These are phyloP conservation scores for Chaetoceros tenuissimus DNA, from an alignment of 108 stramenopile genomes.

Conservation along the genomic window DNA sequence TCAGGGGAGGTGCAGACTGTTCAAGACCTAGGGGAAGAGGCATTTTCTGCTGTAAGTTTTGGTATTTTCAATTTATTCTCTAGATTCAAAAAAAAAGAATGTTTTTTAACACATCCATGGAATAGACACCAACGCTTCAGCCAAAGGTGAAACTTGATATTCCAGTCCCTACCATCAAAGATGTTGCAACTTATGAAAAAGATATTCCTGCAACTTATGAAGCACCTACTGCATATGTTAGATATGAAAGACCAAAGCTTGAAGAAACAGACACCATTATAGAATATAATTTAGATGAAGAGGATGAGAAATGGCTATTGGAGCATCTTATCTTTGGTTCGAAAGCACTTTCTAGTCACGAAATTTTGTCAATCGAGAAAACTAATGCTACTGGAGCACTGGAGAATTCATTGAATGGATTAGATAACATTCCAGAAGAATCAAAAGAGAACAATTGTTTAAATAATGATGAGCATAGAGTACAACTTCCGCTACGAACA, in stretches of 20 bases:
- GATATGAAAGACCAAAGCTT: conserved; percentile 38
- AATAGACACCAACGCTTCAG: conserved; percentile 9
- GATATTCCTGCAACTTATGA: conserved; percentile 61
- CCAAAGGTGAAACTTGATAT: conserved; percentile 61
- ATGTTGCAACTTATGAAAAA: conserved; percentile 40
- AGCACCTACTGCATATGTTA: conserved; percentile 50
- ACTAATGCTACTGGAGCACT: not conserved
- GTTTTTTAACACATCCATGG: conserved; percentile 2
- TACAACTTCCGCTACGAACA: conserved; percentile 35
- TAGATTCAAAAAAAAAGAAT: not conserved
- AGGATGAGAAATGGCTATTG: conserved; percentile 70
- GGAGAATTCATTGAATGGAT: not conserved
- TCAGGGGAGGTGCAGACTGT: conserved; percentile 43
- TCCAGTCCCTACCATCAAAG: conserved; percentile 62
- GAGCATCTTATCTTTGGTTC: conserved; percentile 65
- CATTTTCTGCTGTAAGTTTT: conserved; percentile 33
- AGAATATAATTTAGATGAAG: conserved; percentile 66
- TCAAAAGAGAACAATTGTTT: conserved; percentile 9
- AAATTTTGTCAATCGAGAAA: conserved; percentile 4
- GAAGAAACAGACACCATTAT: conserved; percentile 34
- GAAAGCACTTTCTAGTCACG: conserved; percentile 2
- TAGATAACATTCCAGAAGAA: conserved; percentile 4
- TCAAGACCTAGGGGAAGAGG: conserved; percentile 35
- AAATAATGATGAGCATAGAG: too few relatives aligned
- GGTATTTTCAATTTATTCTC: too few relatives aligned